Evolutionary conservation across 352 stramenopile genomes (phyloP), one percentile per base, ranked within the genome.

Genomic region (Phytopythium mirpurense): DNA sequence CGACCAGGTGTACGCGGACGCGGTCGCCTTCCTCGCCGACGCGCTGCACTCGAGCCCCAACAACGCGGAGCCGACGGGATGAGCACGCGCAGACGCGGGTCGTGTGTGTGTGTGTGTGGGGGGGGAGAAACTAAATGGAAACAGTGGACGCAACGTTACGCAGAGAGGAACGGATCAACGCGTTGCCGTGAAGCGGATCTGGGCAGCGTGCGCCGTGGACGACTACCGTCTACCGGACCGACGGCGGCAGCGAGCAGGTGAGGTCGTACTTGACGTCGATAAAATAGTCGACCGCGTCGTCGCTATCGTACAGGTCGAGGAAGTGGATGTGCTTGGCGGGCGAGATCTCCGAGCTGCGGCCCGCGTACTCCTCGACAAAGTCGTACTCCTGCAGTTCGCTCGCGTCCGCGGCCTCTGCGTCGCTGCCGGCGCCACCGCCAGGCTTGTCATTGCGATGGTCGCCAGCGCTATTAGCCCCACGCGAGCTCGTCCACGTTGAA

Each of bases 251-350:
- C 34, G 47, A 31, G 47, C 47, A 45, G 19, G 32, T 45, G 34
- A 68, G 67, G 29, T 88, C 72, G 49, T 77, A 88, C 51, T 87
- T 78, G 35, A 89, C 74, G 62, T 86, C 72, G 18, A 90, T 67
- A 63, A 87, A 89, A 55, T 83, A 84, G 51, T 85, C 76, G 10
- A 56, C 59, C 9, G 66, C 66, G 44, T 73, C 71, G 34, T 70
- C 64, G 36, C 72, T 84, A 58, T 78, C 75, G 52, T 79, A 83
- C 27, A 83, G 46, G 65, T 79, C 68, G 46, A 70, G 62, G 58
- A 91, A 88, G 26, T 72, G 73, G 55, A 90, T 86, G 52, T 80
- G 63, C 38, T 73, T 70, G 15, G 62, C 57, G 27, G 70, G 71
- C 34, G 76, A 86, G 2, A 69, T 41, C 53, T 88, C 82, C 5